phyloP scores from a whole-genome alignment of 106 monocot genomes.

The Dendrobium chrysotoxum region DNA sequence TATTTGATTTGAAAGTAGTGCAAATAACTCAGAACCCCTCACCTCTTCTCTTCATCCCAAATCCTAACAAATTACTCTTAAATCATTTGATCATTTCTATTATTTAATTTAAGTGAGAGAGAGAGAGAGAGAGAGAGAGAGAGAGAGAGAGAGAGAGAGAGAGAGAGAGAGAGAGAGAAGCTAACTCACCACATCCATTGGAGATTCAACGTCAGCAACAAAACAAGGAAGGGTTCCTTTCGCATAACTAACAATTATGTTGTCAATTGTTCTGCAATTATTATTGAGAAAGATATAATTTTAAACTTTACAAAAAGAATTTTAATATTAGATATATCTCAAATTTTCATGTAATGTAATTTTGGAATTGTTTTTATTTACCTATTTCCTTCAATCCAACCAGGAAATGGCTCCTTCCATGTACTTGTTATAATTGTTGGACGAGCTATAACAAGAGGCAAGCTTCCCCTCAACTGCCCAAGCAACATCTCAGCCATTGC shows the following conservation, averaged over 20 bases:
- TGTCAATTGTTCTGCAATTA: constrained; percentile 58
- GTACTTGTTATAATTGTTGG: constrained; percentile 44
- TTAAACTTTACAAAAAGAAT: neutral
- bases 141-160: neutral
- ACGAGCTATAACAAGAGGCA: constrained; percentile 34
- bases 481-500: constrained; percentile 46
- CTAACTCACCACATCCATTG: constrained; percentile 53
- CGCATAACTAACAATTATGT: constrained; percentile 44
- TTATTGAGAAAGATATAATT: neutral
- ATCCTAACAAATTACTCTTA: no score
- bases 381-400: constrained; percentile 80
- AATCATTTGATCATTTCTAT: no score
- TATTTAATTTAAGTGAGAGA: no score
- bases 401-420: constrained; percentile 58
- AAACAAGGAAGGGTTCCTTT: constrained; percentile 56
- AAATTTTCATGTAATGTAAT: neutral
- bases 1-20: no score
- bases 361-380: neutral
- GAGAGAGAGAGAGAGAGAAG: neutral
- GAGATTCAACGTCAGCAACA: constrained; percentile 32
- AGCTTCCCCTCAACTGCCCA: constrained; percentile 20
- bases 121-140: neutral
- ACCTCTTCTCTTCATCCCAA: no score
- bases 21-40: no score
- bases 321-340: neutral